A percentile compares a stretch with the other conserved stretches of the same genome.
phyloP scores from a whole-genome alignment of 2,329 filamentous ascomycete genomes.

The Nemania sp. region DNA sequence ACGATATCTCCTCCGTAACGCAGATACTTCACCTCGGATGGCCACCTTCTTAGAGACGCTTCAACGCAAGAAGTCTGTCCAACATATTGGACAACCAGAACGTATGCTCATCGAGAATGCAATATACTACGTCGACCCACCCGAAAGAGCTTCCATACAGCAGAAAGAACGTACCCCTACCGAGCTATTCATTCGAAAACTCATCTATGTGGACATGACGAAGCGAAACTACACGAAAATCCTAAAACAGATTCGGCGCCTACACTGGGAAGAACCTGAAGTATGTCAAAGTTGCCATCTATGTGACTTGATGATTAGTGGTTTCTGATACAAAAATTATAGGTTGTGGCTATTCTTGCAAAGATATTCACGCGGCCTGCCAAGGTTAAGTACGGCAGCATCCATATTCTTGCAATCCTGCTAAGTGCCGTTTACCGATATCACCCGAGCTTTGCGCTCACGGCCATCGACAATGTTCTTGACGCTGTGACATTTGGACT shows the following conservation, averaged over 20 bases:
- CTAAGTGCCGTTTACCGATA: constrained; percentile 88
- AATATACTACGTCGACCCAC: constrained; percentile 96
- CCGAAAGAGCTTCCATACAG: constrained; percentile 88
- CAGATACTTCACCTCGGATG: constrained; percentile 93
- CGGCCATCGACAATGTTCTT: constrained; percentile 88
- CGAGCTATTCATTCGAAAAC: constrained; percentile 88
- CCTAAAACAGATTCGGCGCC: constrained; percentile 88
- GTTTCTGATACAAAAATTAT: constrained; percentile 16
- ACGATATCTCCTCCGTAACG: constrained; percentile 87
- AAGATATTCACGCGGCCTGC: constrained; percentile 95
- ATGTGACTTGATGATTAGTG: not conserved
- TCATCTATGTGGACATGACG: constrained; percentile 91
- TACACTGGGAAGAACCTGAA: constrained; percentile 96
- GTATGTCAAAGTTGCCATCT: constrained; percentile 46
- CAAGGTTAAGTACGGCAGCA: constrained; percentile 97
- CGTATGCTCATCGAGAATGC: constrained; percentile 99
- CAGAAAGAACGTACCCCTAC: constrained; percentile 95
- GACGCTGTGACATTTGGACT: constrained; percentile 87
- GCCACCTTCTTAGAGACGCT: constrained; percentile 90
- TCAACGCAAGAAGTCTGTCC: constrained; percentile 92
- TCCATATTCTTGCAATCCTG: constrained; percentile 89
- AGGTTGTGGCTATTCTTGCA: constrained; percentile 76
- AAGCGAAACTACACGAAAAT: constrained; percentile 94
- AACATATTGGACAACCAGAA: constrained; percentile 93
- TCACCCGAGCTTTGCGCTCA: constrained; percentile 87